Conservation (phyloP, 208 protist genomes). For the Porcisia hertigi region DNA sequence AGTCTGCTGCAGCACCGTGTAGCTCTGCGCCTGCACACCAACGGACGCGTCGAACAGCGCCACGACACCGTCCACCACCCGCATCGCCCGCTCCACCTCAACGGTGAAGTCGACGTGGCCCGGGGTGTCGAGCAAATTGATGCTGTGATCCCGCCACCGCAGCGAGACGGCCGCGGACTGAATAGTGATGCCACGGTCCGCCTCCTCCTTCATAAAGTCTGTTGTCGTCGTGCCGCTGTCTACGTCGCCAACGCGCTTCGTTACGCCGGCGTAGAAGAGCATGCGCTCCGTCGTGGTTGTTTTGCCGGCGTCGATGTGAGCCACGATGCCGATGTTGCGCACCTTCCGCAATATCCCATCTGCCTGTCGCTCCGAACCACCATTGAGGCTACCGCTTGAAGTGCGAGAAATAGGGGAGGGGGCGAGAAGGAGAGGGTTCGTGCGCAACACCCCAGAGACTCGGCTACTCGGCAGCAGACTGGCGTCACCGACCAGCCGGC, state of each 20-base stretch:
- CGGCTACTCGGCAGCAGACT: not conserved
- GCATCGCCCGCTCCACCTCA: conserved; percentile 96
- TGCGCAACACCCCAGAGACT: not conserved
- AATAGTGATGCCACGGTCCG: conserved; percentile 97
- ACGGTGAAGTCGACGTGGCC: conserved; percentile 98
- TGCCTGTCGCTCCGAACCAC: not conserved
- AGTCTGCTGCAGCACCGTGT: conserved; percentile 90
- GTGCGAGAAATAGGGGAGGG: not conserved
- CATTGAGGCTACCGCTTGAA: not conserved
- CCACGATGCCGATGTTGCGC: conserved; percentile 96
- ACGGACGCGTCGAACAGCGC: conserved; percentile 95
- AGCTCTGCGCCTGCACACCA: conserved; percentile 94
- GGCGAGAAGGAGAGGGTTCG: not conserved
- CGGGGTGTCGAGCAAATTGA: conserved; percentile 97
- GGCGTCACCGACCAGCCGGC: not conserved
- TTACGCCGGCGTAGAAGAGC: conserved; percentile 92
- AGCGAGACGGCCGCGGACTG: conserved; percentile 94
- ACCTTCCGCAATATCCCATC: conserved; percentile 31
- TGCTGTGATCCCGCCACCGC: conserved; percentile 75
- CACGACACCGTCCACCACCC: conserved; percentile 97
- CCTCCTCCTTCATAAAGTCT: conserved; percentile 97
- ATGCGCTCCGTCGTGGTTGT: conserved; percentile 96
- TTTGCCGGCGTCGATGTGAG: conserved; percentile 97
- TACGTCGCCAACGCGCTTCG: conserved; percentile 91
- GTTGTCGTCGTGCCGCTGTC: conserved; percentile 96